phyloP scores from a whole-genome alignment of 1,284 basidiomycete species.

The Leccinum griseonigrum region DNA sequence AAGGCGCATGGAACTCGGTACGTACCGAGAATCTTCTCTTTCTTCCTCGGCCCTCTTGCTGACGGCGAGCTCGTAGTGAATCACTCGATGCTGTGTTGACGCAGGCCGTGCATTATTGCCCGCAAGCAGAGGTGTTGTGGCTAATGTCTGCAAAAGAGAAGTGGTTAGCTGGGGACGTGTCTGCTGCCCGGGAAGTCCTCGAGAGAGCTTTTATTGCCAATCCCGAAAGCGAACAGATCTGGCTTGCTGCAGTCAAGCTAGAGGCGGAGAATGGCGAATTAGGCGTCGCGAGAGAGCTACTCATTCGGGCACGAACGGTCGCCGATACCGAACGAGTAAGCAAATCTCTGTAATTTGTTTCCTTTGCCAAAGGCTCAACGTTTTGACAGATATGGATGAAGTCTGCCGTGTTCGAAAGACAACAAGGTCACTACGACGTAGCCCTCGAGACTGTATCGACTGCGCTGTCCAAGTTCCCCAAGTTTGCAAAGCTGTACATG shows the following conservation, averaged over 20 bases:
- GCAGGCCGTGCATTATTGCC: constrained; percentile 85
- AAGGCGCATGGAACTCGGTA: constrained; percentile 82
- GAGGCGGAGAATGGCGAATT: constrained; percentile 93
- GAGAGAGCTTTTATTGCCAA: constrained; percentile 92
- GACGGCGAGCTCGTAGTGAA: constrained; percentile 44
- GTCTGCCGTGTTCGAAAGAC: constrained; percentile 90
- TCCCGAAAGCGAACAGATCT: constrained; percentile 95
- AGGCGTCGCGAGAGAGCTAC: constrained; percentile 80
- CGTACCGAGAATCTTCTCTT: constrained; percentile 17
- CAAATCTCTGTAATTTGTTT: constrained; percentile 10
- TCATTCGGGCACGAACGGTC: constrained; percentile 85
- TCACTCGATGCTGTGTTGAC: constrained; percentile 81
- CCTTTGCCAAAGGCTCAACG: not conserved
- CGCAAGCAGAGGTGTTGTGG: constrained; percentile 95
- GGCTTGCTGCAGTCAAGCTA: constrained; percentile 95
- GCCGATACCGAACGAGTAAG: constrained; percentile 88
- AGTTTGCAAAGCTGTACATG: constrained; percentile 92
- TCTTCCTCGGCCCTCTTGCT: not conserved
- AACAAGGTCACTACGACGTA: constrained; percentile 73
- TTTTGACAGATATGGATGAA: constrained; percentile 92
- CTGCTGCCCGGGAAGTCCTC: constrained; percentile 83
- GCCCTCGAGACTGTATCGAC: constrained; percentile 76
- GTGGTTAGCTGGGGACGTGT: constrained; percentile 86
- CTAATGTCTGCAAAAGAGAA: constrained; percentile 96
- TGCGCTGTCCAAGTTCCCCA: constrained; percentile 80